Percentiles rank a stretch among this genome's conserved stretches.
These are phyloP conservation scores for Debaryomycetaceae sp. DNA, from an alignment of 1,139 yeast genomes.

Conservation along the genomic window DNA sequence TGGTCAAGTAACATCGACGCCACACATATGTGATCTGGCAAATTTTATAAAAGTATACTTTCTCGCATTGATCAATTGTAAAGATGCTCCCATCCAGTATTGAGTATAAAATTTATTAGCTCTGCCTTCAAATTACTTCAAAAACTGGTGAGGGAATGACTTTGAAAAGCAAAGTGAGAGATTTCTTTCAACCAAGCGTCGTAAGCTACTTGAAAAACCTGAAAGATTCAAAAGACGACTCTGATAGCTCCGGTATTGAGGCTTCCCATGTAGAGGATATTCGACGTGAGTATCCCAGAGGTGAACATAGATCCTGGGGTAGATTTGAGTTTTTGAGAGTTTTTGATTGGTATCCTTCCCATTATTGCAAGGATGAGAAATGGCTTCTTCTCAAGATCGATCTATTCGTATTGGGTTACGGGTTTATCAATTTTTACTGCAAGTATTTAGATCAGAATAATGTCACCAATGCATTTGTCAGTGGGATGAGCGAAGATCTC, in stretches of 20 bases:
- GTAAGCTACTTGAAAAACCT: not conserved
- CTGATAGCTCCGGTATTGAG: not conserved
- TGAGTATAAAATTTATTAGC: too few species aligned
- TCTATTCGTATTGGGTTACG: constrained; percentile 22
- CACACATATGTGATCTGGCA: too few species aligned
- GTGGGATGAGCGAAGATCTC: constrained; percentile 23
- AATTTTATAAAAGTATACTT: too few species aligned
- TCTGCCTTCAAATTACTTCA: too few species aligned
- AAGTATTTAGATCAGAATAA: constrained; percentile 19
- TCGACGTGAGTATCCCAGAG: not conserved
- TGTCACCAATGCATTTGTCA: constrained; percentile 27
- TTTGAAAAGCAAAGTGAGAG: too few species aligned
- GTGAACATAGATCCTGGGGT: not conserved
- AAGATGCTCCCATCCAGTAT: too few species aligned
- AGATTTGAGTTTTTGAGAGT: not conserved
- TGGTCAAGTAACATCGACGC: too few species aligned
- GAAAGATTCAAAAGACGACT: not conserved
- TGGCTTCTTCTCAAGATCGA: constrained; percentile 23
- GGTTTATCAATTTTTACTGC: too few species aligned
- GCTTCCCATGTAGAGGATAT: not conserved
- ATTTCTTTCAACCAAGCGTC: not conserved
- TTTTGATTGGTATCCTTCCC: not conserved
- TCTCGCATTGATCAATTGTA: too few species aligned
- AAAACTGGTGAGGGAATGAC: too few species aligned
- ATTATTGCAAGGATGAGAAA: constrained; percentile 18